Evolutionary conservation across 2,329 filamentous ascomycete species (phyloP).

Genomic region (Botrytis deweyae): DNA sequence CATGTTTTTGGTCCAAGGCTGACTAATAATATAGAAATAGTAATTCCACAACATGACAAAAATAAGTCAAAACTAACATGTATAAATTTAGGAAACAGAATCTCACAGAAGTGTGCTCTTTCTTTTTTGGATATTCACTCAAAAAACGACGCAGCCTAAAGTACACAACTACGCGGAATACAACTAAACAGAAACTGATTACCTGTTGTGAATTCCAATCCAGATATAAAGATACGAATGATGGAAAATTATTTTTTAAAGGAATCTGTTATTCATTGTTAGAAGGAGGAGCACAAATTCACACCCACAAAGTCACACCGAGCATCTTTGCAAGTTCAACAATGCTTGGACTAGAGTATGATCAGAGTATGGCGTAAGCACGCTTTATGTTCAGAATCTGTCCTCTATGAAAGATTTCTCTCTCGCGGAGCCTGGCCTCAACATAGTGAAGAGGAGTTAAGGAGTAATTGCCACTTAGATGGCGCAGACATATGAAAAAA

Average conservation of each 20-base stretch:
- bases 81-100: not conserved
- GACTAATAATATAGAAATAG: not conserved
- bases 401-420: not conserved
- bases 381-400: not conserved
- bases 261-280: not conserved
- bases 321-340: not conserved
- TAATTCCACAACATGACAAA: not conserved
- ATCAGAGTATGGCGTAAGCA: not conserved
- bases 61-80: fast-evolving
- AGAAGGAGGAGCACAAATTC: too few species aligned
- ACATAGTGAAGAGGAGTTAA: not conserved
- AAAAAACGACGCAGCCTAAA: too few species aligned
- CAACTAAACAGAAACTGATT: not conserved
- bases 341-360: not conserved
- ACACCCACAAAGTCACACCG: fast-evolving
- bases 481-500: not conserved
- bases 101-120: not conserved
- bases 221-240: not conserved
- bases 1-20: too few species aligned
- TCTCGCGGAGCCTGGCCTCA: fast-evolving
- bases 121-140: not conserved
- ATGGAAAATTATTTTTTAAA: not conserved
- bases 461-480: not conserved
- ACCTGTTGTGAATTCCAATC: fast-evolving
- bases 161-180: not conserved